A percentile compares a stretch with the other conserved stretches of the same genome.
These are phyloP conservation scores for Aspergillus sp. DNA, from an alignment of 2,329 filamentous ascomycete species.

Conservation along the genomic window DNA sequence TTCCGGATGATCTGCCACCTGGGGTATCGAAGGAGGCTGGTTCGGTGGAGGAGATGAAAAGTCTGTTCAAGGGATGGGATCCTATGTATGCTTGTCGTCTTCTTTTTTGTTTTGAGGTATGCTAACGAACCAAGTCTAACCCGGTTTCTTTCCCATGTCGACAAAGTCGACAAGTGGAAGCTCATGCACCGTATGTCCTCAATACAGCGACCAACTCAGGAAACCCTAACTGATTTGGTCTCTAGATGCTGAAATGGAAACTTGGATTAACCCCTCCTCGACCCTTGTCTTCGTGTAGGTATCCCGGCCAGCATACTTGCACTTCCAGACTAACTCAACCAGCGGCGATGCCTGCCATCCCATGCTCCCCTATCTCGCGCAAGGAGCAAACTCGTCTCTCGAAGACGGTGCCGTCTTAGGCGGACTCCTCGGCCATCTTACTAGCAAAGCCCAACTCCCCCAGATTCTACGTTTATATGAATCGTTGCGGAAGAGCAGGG, in stretches of 20 bases:
- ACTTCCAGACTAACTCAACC: background rate
- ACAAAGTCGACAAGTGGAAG: conserved; percentile 67
- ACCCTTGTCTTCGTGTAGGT: conserved; percentile 49
- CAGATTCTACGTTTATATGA: conserved; percentile 47
- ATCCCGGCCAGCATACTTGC: background rate
- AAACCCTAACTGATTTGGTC: background rate
- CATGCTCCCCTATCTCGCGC: conserved; percentile 64
- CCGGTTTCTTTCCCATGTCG: conserved; percentile 51
- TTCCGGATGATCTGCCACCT: conserved; percentile 62
- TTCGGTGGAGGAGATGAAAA: conserved; percentile 60
- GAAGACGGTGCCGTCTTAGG: conserved; percentile 69
- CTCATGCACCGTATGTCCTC: conserved; percentile 50
- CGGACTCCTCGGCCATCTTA: conserved; percentile 54
- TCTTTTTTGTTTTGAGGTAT: background rate
- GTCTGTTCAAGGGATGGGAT: conserved; percentile 64
- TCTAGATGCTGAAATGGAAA: conserved; percentile 50
- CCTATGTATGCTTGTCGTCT: conserved; percentile 40
- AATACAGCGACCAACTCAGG: no score
- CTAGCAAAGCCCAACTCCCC: conserved; percentile 43
- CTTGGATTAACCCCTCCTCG: conserved; percentile 54
- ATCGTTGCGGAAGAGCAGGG: conserved; percentile 47
- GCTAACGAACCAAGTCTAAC: conserved; percentile 27
- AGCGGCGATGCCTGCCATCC: conserved; percentile 63
- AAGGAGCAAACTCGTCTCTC: conserved; percentile 66
- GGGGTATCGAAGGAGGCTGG: conserved; percentile 54